phyloP scores from a whole-genome alignment of 108 stramenopile genomes.

The Schizochytrium sp. region DNA sequence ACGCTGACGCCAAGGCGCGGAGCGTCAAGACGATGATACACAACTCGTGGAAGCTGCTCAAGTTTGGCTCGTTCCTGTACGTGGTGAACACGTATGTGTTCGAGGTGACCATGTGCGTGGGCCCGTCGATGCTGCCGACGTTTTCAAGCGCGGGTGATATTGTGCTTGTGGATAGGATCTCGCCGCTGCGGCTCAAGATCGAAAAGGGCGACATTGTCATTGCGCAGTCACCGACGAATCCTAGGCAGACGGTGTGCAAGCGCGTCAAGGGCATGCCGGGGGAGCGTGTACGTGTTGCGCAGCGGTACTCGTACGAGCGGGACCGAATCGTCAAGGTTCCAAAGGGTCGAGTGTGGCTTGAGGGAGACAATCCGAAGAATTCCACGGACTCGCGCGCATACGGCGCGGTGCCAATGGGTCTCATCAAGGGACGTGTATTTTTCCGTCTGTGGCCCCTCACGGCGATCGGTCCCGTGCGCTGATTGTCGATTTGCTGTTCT shows the following conservation, averaged over 20 bases:
- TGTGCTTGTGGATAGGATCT: constrained; percentile 65
- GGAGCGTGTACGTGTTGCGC: constrained; percentile 60
- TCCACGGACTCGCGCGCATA: constrained; percentile 78
- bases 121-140: constrained; percentile 83
- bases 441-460: constrained; percentile 71
- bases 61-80: constrained; percentile 52
- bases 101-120: constrained; percentile 68
- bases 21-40: background rate
- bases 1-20: background rate
- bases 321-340: constrained; percentile 51
- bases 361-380: constrained; percentile 79
- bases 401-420: constrained; percentile 72
- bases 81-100: constrained; percentile 60
- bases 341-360: constrained; percentile 83
- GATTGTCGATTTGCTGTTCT: no score
- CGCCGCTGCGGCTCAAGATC: constrained; percentile 55
- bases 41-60: constrained; percentile 7
- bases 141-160: constrained; percentile 61
- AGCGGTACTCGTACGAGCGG: constrained; percentile 24
- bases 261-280: constrained; percentile 81
- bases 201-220: constrained; percentile 75
- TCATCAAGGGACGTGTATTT: constrained; percentile 72
- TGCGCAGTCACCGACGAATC: constrained; percentile 61
- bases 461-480: background rate
- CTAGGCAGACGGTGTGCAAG: constrained; percentile 79